Base-by-base conservation (phyloP, 257 asterid genomes). In the Capsicum baccatum region DNA sequence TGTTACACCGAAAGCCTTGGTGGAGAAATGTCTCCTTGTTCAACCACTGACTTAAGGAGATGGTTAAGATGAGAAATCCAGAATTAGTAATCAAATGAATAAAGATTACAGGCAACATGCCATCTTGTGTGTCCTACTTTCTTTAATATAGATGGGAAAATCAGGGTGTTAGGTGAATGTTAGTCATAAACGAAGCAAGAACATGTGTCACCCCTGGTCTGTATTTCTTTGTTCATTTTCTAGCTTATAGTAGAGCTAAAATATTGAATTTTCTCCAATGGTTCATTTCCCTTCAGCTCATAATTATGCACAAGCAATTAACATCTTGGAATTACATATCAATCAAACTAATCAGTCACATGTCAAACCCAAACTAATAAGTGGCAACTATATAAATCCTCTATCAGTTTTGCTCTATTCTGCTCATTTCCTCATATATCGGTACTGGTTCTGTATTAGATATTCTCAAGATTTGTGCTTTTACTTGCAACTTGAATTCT, bases 11-110 rank as follows among this genome's bases (percentile, higher is more conserved):
- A 94, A 73, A 94, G 98, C 88, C 76, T 92, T 42, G 96, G 94
- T 39, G 98, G 98, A n/a, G 98, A 94, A 60, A 90, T 91, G 11
- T 96, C 99, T 67, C 98, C 98, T 50, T 94, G 95, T 54, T 96
- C 99, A 5, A 94, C 99, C 14, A 92, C 97, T 16, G 99, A 94
- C 83, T 83, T 96, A 35, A 87, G 94, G 78, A 85, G 97, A 87
- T 94, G 96, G 97, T 69, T 96, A 86, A 87, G 98, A 89, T 94
- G 89, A 95, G 63, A 79, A 14, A 39, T 16, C 69, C 67, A 10
- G 54, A 35, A 47, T 21, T 17, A 64, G 52, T 37, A n/a, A 78
- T 13, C 78, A 9, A 82, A n/a, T 70, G 76, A 83, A 47, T 83
- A 59, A 66, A 37, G 19, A 50, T 50, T 16, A 74, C 62, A 50